Percentiles rank a stretch among this genome's conserved stretches.
Evolutionary conservation across 352 stramenopile species (phyloP).

Genomic region (Phytopythium montanum): DNA sequence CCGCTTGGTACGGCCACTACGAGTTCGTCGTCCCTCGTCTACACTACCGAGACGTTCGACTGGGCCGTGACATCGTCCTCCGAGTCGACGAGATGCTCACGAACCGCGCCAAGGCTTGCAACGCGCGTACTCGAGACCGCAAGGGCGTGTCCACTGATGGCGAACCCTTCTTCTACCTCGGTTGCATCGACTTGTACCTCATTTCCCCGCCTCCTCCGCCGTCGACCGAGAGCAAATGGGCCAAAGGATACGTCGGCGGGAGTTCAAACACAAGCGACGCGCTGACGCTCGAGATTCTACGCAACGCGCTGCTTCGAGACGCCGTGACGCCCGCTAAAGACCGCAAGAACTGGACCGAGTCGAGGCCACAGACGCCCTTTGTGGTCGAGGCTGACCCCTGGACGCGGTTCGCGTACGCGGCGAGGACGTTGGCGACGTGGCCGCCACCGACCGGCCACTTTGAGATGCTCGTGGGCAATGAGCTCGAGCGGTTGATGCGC

Average conservation of each 20-base stretch:
- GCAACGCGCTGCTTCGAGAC: constrained; percentile 4
- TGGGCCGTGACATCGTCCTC: not conserved
- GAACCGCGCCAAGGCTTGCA: not conserved
- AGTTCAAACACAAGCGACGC: not conserved
- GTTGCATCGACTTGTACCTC: constrained; percentile 10
- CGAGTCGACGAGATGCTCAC: constrained; percentile 6
- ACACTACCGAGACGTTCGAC: constrained; percentile 5
- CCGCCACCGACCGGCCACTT: not conserved
- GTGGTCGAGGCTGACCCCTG: constrained; percentile 5
- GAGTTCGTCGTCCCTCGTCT: constrained; percentile 27
- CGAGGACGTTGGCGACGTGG: not conserved
- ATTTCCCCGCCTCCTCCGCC: not conserved
- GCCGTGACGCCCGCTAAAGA: not conserved
- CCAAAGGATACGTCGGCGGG: not conserved
- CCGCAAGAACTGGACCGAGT: not conserved
- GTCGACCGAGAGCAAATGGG: not conserved
- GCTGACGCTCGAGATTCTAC: constrained; percentile 1
- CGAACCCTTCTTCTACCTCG: constrained; percentile 9
- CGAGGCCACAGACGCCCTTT: constrained; percentile 1
- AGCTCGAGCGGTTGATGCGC: constrained; percentile 8
- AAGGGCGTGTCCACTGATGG: not conserved
- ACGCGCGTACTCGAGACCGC: not conserved
- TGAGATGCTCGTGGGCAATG: constrained; percentile 1
- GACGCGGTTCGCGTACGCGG: constrained; percentile 5
- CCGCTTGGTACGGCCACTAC: constrained; percentile 28